phyloP scores from a whole-genome alignment of 768 basidiomycete genomes.

The Mycena vulgaris region DNA sequence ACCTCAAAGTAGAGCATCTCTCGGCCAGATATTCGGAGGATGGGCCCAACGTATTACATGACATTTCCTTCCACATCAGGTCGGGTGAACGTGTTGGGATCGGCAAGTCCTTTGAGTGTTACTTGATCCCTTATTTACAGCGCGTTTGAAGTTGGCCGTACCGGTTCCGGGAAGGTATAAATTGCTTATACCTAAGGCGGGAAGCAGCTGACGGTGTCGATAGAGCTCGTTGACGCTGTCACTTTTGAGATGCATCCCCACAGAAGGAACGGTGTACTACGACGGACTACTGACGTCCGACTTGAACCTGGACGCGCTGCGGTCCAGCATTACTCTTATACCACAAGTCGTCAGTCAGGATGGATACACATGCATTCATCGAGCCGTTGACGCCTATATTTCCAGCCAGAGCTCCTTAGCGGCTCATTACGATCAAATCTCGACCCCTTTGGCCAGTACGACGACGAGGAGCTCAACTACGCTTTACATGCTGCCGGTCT shows the following conservation, averaged over 20 bases:
- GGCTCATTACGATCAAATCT: slow-evolving; percentile 62
- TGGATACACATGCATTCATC: too few relatives aligned
- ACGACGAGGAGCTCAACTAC: slow-evolving; percentile 56
- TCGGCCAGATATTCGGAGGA: slow-evolving; percentile 55
- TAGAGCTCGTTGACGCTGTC: too few relatives aligned
- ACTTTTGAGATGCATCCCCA: too few relatives aligned
- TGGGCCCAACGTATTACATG: slow-evolving; percentile 29
- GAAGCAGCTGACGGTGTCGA: too few relatives aligned
- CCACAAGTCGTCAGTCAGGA: slow-evolving; percentile 41
- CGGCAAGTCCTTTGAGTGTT: slow-evolving; percentile 26
- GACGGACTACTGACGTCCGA: slow-evolving; percentile 52
- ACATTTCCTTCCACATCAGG: slow-evolving; percentile 55
- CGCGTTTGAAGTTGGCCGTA: slow-evolving; percentile 17
- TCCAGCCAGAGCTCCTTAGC: slow-evolving; percentile 53
- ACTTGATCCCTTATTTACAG: too few relatives aligned
- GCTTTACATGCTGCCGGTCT: slow-evolving; percentile 55
- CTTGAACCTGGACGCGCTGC: slow-evolving; percentile 61
- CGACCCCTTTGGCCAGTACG: slow-evolving; percentile 63
- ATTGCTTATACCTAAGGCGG: not conserved
- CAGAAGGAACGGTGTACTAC: too few relatives aligned
- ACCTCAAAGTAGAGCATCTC: slow-evolving; percentile 58
- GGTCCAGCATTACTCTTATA: slow-evolving; percentile 63
- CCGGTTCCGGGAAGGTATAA: slow-evolving; percentile 44
- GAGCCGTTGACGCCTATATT: slow-evolving; percentile 32
- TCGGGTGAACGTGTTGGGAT: slow-evolving; percentile 66